A percentile compares a stretch with the other conserved stretches of the same genome.
These are phyloP conservation scores for Nasturtium officinale DNA, from an alignment of 345 rosid genomes.

Conservation along the genomic window DNA sequence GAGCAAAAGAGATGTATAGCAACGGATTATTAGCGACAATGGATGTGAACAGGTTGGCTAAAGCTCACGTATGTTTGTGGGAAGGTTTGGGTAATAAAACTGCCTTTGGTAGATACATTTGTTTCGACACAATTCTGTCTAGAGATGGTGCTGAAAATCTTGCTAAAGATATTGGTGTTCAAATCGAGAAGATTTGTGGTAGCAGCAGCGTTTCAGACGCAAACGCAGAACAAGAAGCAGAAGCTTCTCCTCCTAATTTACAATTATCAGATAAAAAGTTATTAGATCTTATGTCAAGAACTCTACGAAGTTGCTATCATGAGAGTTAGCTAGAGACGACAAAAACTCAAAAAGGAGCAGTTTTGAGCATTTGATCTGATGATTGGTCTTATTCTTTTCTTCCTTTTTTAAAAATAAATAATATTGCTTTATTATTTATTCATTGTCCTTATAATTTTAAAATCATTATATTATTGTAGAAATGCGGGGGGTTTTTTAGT, in stretches of 20 bases:
- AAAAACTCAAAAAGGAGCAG: conserved; percentile 13
- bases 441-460: neutral
- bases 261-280: conserved; percentile 62
- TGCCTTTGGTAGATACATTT: conserved; percentile 67
- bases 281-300: conserved; percentile 54
- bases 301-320: conserved; percentile 48
- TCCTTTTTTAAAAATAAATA: too few relatives aligned
- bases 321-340: conserved; percentile 30
- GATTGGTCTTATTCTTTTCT: conserved; percentile 31
- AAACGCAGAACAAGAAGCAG: conserved; percentile 2
- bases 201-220: conserved; percentile 16
- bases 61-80: conserved; percentile 62
- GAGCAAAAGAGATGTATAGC: conserved; percentile 58
- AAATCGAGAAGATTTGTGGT: conserved; percentile 55
- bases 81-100: conserved; percentile 60
- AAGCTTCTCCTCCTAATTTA: conserved; percentile 13
- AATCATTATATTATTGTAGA: neutral
- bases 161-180: conserved; percentile 57
- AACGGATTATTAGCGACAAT: conserved; percentile 63
- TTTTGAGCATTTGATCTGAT: conserved; percentile 24
- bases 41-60: conserved; percentile 61
- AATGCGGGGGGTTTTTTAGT: neutral
- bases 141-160: conserved; percentile 50
- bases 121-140: conserved; percentile 64
- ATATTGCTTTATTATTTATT: neutral